Base-by-base conservation (phyloP, 2,329 filamentous ascomycete genomes). In the Fusarium equiseti region DNA sequence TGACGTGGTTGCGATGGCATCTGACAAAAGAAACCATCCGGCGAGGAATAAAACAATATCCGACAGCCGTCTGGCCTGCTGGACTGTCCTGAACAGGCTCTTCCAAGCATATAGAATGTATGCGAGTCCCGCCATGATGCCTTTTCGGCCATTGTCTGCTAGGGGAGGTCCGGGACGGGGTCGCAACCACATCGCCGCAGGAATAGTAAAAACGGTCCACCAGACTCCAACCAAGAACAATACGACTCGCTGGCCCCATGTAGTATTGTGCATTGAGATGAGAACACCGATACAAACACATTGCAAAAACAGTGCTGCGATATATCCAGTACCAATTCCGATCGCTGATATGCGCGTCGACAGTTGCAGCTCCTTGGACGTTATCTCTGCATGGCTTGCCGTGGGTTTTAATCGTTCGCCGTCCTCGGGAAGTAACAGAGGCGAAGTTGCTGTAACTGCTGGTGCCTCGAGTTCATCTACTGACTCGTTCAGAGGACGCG, bases 121-220 rank as follows among this genome's bases (percentile, higher is more conserved):
- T 7, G 88, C 87, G 24, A 91, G 65, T 84, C 91, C 92, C 4
- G 79, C 71, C 46, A 77, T 62, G 18, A 76, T 70, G 6, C 84
- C 83, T 42, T 74, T 79, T 29, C 79, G 73, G n/a, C 76, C 80
- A 15, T 79, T 75, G 26, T 81, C 77, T 4, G 86, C 85, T 11
- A 97, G 81, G 0, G 95, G 94, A 29, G 96, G 96, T 0, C 96
- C 96, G 3, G 96, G 96, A 54, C 96, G 89, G 6, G 95, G 90
- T 43, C 95, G 90, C 31, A 99, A 85, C 92, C 94, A 98, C 74
- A 97, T 81, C 4, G 93, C 93, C 1, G 94, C 90, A 0, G 96
- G 96, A 59, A 98, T 89, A 6, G 93, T 97, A 79, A 99, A 98
- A 35, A 92, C 63, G 46, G 95, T 89, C 96, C 96, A 99, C 96